A percentile compares a stretch with the other conserved stretches of the same genome.
Conservation (phyloP, 148 eudicot genomes). For the Chenopodium formosanum region DNA sequence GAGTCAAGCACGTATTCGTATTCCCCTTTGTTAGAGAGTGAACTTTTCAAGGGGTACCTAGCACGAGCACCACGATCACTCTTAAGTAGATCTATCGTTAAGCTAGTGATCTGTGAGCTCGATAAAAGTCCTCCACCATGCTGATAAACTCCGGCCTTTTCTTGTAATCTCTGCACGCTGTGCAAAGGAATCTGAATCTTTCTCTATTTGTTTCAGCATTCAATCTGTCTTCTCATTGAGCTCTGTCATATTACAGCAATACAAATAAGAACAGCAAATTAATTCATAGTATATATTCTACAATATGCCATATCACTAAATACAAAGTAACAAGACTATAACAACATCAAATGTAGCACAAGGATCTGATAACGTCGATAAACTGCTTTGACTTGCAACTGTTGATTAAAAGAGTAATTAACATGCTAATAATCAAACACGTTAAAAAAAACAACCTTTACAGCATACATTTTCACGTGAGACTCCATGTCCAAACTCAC, state of each 20-base stretch:
- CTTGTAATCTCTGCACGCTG: conserved; percentile 86
- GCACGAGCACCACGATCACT: conserved; percentile 46
- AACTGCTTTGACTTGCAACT: background rate
- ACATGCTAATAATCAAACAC: background rate
- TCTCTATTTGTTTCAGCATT: conserved; percentile 68
- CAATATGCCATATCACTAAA: background rate
- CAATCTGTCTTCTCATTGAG: conserved; percentile 66
- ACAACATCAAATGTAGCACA: background rate
- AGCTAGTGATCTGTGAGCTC: conserved; percentile 74
- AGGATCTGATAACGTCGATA: background rate
- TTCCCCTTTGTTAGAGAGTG: conserved; percentile 37
- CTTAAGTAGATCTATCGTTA: conserved; percentile 73
- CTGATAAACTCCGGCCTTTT: conserved; percentile 78
- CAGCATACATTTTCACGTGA: background rate
- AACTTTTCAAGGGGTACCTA: conserved; percentile 42
- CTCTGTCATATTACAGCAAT: conserved; percentile 37
- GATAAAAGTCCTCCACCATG: conserved; percentile 75
- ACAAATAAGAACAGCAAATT: background rate
- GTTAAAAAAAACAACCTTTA: background rate
- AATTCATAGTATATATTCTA: no score
- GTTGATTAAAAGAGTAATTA: background rate
- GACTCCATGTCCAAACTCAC: no score
- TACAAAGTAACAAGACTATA: background rate
- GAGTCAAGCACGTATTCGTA: conserved; percentile 30
- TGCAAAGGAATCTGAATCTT: conserved; percentile 89